Evolutionary conservation across 371 early-diverging fungal genomes (phyloP), one percentile per base, ranked within the genome.

Genomic region (Rhizopus stolonifer): DNA sequence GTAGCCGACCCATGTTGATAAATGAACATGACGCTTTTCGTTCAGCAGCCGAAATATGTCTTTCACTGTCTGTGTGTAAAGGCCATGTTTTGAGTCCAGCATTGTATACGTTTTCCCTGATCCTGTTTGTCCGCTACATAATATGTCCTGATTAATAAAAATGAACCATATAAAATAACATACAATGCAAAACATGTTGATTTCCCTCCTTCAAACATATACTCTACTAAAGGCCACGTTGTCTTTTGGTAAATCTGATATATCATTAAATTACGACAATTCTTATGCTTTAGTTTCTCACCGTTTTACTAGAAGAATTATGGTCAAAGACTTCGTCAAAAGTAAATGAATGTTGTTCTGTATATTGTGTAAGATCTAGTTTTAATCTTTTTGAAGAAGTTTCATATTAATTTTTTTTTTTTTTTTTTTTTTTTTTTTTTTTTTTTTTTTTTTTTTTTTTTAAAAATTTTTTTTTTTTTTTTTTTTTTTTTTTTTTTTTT

Each of bases 61-160:
- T 10, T 86, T 70, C 0, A 92, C 93, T 0, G 99, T 96, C 59
- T 84, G 75, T 2, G 93, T 91, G 56, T 96, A 99, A 17, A 98
- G 85, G 8, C 95, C 92, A 40, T 85, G 79, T 4, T 79, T 77
- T 11, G 78, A 72, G 61, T 95, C 92, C 53, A 98, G 76, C 99
- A 99, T 99, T 0, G 99, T 99, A 70, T 89, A 92, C 0, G 99
- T 99, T 70, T 99, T 99, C 22, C 99, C 99, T 19, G 74, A 71
- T 18, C 84, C 96, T 13, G 99, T 98, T 74, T 98, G 99, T 0
- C 99, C 99, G 75, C 90, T 88, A 24, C 1, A 39, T 14, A 14
- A 14, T 4, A 24, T 39, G 19, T 10, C 22, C 39, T 50, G 4
- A 19, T 18, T 21, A 7, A 6, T 36, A 13, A 19, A n/a, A 15